These are phyloP conservation scores for Forsythia viridissima DNA, from an alignment of 257 asterid genomes.

Conservation along the genomic window DNA sequence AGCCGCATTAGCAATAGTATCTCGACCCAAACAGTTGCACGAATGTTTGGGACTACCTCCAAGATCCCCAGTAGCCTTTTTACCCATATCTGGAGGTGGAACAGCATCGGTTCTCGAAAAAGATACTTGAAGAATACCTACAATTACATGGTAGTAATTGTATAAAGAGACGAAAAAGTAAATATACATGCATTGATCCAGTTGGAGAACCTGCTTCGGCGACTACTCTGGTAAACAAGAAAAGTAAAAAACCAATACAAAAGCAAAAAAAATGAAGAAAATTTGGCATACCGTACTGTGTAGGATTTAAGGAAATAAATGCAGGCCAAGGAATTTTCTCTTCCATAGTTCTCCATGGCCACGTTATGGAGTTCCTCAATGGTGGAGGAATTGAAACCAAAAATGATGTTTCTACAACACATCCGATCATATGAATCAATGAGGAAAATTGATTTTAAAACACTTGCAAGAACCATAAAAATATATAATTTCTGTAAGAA, in stretches of 20 bases:
- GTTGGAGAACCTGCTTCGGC: background rate
- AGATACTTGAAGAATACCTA: constrained; percentile 51
- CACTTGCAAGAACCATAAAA: background rate
- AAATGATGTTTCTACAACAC: constrained; percentile 38
- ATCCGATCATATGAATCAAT: background rate
- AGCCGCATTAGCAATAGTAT: constrained; percentile 84
- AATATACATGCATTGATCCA: background rate
- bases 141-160: constrained; percentile 25
- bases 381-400: constrained; percentile 40
- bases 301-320: constrained; percentile 28
- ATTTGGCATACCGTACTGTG: constrained; percentile 46
- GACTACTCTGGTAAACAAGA: background rate
- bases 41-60: constrained; percentile 42
- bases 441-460: too few species aligned
- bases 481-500: background rate
- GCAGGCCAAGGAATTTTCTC: constrained; percentile 25
- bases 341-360: constrained; percentile 48
- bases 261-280: background rate
- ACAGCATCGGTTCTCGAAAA: constrained; percentile 38
- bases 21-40: constrained; percentile 78
- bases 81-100: constrained; percentile 37
- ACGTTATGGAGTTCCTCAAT: constrained; percentile 33
- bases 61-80: constrained; percentile 37
- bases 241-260: background rate
- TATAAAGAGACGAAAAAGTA: constrained; percentile 7